phyloP scores from a whole-genome alignment of 805 yeast species.

The Helenozyma baotianmanensis region DNA sequence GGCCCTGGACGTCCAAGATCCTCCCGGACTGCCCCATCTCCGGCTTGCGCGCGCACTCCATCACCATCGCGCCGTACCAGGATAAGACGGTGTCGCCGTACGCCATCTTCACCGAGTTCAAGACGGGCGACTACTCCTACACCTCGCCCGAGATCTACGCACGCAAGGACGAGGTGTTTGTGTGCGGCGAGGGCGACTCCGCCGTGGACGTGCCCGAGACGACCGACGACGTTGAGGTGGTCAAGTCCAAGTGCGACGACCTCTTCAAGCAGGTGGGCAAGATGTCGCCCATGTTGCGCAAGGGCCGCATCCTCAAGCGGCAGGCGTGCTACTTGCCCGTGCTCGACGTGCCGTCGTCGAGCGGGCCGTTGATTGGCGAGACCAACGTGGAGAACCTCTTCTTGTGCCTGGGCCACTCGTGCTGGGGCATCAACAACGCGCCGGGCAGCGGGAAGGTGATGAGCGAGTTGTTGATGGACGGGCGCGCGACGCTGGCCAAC shows the following conservation, averaged over 20 bases:
- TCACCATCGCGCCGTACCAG: conserved; percentile 77
- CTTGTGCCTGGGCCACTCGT: conserved; percentile 90
- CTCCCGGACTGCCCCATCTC: conserved; percentile 92
- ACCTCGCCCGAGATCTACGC: conserved; percentile 95
- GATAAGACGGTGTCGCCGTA: conserved; percentile 77
- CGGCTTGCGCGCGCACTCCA: conserved; percentile 92
- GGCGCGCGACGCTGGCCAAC: conserved; percentile 72
- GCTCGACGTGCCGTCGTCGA: conserved; percentile 82
- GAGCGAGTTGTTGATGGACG: conserved; percentile 84
- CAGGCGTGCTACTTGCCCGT: conserved; percentile 97
- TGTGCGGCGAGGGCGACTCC: conserved; percentile 96
- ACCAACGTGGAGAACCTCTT: conserved; percentile 78
- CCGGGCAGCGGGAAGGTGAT: conserved; percentile 94
- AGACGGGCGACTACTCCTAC: conserved; percentile 59
- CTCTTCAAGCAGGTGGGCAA: conserved; percentile 76
- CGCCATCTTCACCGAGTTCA: conserved; percentile 90
- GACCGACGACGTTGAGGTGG: conserved; percentile 88
- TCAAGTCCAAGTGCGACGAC: conserved; percentile 82
- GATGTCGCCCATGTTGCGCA: conserved; percentile 61
- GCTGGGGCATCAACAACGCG: conserved; percentile 98
- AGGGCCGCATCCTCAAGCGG: conserved; percentile 71
- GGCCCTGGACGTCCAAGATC: conserved; percentile 95
- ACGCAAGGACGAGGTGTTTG: conserved; percentile 90
- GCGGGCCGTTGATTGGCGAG: conserved; percentile 93
- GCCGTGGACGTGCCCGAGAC: conserved; percentile 89